phyloP scores from a whole-genome alignment of 345 rosid species.

The Boechera divaricarpa region DNA sequence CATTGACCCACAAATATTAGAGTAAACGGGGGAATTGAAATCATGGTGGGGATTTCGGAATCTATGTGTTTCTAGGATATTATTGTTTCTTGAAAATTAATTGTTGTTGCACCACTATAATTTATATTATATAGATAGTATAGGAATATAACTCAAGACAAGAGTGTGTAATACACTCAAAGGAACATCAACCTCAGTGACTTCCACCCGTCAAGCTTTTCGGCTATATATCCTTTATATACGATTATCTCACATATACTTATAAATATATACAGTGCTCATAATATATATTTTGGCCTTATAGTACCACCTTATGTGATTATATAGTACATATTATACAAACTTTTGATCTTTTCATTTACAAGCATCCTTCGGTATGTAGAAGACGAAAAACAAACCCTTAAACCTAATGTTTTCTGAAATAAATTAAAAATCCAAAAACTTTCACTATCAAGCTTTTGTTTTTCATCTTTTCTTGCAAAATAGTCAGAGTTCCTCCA shows the following conservation, averaged over 20 bases:
- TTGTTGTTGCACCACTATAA: conserved; percentile 28
- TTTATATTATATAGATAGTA: conserved; percentile 44
- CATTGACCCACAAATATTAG: conserved; percentile 28
- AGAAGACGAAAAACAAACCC: conserved; percentile 29
- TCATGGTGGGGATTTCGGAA: conserved; percentile 30
- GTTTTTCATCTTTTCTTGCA: neutral
- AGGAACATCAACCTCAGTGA: conserved; percentile 62
- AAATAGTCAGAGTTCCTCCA: conserved; percentile 44
- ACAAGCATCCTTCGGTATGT: conserved; percentile 27
- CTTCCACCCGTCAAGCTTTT: conserved; percentile 86
- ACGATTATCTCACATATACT: conserved; percentile 28
- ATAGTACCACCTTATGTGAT: conserved; percentile 19
- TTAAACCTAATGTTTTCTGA: conserved; percentile 18
- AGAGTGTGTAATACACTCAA: conserved; percentile 92
- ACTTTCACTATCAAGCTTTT: conserved; percentile 17
- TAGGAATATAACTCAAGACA: conserved; percentile 35
- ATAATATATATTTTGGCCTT: conserved; percentile 10
- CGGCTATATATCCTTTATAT: conserved; percentile 58
- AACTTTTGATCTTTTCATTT: neutral
- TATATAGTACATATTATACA: neutral
- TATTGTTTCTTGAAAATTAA: conserved; percentile 43
- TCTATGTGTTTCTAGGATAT: conserved; percentile 35
- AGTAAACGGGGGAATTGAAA: conserved; percentile 21
- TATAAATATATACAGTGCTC: conserved; percentile 4
- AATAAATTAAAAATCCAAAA: neutral